Conservation (phyloP, 2,329 filamentous ascomycete species). For the Epicoccum nigrum region DNA sequence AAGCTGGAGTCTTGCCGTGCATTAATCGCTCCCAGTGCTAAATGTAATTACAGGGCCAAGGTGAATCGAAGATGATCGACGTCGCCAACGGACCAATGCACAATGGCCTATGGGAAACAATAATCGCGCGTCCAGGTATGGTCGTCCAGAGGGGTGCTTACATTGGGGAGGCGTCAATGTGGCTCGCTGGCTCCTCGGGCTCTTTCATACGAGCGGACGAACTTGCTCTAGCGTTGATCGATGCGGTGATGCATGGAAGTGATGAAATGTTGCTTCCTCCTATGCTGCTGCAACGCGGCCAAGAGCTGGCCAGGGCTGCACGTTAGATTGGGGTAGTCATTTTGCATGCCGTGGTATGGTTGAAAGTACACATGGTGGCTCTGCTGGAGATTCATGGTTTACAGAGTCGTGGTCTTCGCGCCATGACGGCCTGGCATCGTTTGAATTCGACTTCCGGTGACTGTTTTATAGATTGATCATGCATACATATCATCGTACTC, state of each 20-base stretch:
- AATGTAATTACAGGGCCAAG: conserved; percentile 11
- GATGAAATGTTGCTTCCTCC: conserved; percentile 17
- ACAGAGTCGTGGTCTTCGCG: not conserved
- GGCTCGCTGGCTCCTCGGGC: conserved; percentile 20
- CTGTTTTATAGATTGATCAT: conserved; percentile 28
- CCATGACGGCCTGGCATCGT: not conserved
- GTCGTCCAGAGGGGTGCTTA: conserved; percentile 16
- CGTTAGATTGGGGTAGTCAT: not conserved
- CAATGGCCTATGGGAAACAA: conserved; percentile 20
- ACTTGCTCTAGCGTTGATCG: conserved; percentile 22
- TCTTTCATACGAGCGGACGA: conserved; percentile 27
- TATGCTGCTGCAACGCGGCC: conserved; percentile 13
- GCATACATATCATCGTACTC: conserved; percentile 60
- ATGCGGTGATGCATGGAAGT: conserved; percentile 20
- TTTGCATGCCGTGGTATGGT: not conserved
- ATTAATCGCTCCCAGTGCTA: not conserved
- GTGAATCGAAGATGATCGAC: conserved; percentile 23
- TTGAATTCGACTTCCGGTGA: not conserved
- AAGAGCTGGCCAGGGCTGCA: conserved; percentile 6
- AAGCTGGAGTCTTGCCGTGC: not conserved
- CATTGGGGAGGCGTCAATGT: conserved; percentile 13
- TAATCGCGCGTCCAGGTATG: conserved; percentile 22
- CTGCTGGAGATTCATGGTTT: not conserved
- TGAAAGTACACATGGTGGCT: not conserved
- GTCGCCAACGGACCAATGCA: conserved; percentile 13